Conservation (phyloP, 148 eudicot genomes). For the Dysphania ambrosioides region DNA sequence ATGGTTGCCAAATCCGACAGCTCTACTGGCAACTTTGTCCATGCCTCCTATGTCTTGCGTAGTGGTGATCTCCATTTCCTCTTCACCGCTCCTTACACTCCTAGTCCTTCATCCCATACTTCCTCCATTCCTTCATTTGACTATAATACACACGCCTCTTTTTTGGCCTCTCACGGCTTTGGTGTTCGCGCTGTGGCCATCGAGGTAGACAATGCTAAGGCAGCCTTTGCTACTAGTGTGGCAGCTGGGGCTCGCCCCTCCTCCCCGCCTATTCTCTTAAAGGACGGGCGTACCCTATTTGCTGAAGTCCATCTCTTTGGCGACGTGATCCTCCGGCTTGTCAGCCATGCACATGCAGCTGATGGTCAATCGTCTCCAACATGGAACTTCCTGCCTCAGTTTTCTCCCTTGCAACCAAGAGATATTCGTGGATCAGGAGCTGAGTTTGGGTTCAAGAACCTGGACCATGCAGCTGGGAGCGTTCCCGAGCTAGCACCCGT, state of each 20-base stretch:
- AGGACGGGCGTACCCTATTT: constrained; percentile 24
- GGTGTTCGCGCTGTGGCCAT: constrained; percentile 72
- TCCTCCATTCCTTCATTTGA: constrained; percentile 47
- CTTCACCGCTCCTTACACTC: constrained; percentile 89
- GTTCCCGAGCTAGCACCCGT: constrained; percentile 55
- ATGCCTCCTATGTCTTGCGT: constrained; percentile 63
- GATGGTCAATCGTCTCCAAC: neutral
- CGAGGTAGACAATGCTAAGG: constrained; percentile 55
- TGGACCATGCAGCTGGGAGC: constrained; percentile 81
- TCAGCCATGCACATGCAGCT: constrained; percentile 38
- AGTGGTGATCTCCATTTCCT: constrained; percentile 61
- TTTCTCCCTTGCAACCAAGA: constrained; percentile 29
- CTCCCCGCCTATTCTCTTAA: constrained; percentile 36
- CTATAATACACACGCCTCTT: constrained; percentile 33
- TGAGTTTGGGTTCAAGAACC: constrained; percentile 55
- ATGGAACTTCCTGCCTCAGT: constrained; percentile 48
- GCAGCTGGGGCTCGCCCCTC: constrained; percentile 56
- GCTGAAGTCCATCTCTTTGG: constrained; percentile 79
- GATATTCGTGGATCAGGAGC: constrained; percentile 25
- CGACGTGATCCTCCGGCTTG: constrained; percentile 58
- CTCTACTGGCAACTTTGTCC: constrained; percentile 69
- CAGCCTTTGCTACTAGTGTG: constrained; percentile 47
- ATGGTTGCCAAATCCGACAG: constrained; percentile 71
- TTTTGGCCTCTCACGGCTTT: constrained; percentile 62
- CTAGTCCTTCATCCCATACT: constrained; percentile 26